These are phyloP conservation scores for Pseudozyma pruni DNA, from an alignment of 1,284 basidiomycete genomes.

Conservation along the genomic window DNA sequence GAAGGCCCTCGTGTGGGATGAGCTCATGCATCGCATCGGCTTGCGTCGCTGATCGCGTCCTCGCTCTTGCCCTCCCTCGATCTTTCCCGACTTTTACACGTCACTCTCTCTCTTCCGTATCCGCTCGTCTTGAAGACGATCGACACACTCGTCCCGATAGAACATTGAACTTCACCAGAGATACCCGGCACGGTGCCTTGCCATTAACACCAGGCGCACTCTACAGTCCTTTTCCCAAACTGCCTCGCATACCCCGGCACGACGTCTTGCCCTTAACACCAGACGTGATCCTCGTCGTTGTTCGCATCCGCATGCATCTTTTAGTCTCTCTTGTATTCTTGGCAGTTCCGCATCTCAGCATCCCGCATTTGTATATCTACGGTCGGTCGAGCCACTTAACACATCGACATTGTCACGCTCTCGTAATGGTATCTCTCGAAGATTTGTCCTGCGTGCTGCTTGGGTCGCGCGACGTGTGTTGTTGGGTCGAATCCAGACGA, in stretches of 20 bases:
- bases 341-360: slow-evolving; percentile 14
- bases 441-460: neutral
- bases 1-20: slow-evolving; percentile 42
- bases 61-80: no score
- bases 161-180: no score
- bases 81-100: no score
- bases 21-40: slow-evolving; percentile 43
- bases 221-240: slow-evolving; percentile 3
- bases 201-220: slow-evolving; percentile 42
- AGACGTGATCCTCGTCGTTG: slow-evolving; percentile 13
- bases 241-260: slow-evolving; percentile 33
- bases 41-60: slow-evolving; percentile 41
- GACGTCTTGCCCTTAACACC: slow-evolving; percentile 47
- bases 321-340: slow-evolving; percentile 7
- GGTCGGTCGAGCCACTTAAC: slow-evolving; percentile 57
- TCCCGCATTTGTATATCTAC: slow-evolving; percentile 12
- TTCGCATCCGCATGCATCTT: slow-evolving; percentile 29
- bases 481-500: no score
- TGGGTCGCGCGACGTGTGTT: no score
- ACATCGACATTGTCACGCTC: slow-evolving; percentile 32
- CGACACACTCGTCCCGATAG: no score
- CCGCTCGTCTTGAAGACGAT: no score
- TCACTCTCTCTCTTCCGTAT: no score
- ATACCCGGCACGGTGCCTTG: slow-evolving; percentile 44
- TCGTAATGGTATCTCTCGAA: slow-evolving; percentile 34